phyloP scores from a whole-genome alignment of 441 rosid genomes.

The Aleurites moluccanus region DNA sequence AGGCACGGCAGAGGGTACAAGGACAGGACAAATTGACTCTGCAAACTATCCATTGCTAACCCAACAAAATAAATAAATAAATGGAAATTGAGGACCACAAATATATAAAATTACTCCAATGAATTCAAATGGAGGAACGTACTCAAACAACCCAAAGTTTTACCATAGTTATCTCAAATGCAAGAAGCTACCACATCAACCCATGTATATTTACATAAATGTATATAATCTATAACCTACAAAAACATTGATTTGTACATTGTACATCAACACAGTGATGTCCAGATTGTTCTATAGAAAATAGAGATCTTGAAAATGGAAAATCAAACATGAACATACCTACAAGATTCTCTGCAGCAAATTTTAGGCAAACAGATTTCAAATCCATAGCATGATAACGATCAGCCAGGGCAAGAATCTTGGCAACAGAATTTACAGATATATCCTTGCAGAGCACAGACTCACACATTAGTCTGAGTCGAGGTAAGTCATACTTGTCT shows the following conservation, averaged over 20 bases:
- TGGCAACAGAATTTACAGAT: constrained; percentile 42
- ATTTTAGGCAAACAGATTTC: constrained; percentile 49
- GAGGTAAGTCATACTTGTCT: constrained; percentile 42
- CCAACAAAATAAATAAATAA: not conserved
- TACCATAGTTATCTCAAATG: not conserved
- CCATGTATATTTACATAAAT: not conserved
- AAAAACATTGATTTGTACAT: not conserved
- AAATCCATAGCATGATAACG: constrained; percentile 42
- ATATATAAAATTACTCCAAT: not conserved
- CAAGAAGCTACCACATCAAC: not conserved
- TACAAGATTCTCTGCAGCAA: constrained; percentile 52
- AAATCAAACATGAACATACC: constrained; percentile 35
- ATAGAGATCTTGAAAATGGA: not conserved
- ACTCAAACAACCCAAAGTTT: not conserved
- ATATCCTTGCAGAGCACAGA: constrained; percentile 47
- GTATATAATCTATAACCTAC: not conserved
- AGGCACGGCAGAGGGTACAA: not conserved
- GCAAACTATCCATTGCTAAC: not conserved
- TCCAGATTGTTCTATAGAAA: not conserved
- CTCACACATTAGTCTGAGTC: constrained; percentile 48
- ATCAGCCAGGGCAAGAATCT: constrained; percentile 47
- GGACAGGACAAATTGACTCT: not conserved
- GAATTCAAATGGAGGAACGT: not conserved
- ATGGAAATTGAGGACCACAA: not conserved
- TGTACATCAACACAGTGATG: constrained; percentile 1